Evolutionary conservation across 352 stramenopile species (phyloP), one percentile per base, ranked within the genome.

Genomic region (Poterioochromonas sp.): DNA sequence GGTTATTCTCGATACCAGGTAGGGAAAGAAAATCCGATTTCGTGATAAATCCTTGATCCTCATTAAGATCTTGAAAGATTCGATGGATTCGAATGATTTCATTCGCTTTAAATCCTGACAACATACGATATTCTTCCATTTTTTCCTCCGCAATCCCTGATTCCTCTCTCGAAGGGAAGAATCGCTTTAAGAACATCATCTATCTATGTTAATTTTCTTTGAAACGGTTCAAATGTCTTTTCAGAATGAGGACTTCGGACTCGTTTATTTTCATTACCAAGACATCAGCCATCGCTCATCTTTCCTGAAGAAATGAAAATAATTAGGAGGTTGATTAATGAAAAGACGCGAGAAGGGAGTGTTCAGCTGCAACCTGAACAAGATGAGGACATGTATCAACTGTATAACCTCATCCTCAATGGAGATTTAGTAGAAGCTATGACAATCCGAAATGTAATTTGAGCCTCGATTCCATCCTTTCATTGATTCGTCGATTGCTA

Each of bases 351-450:
- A 79, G 89, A 85, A 68, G 94, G 94, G 35, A 89, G 79, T 18
- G 87, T 99, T 32, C 84, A 93, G 76, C 86, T 98, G 70, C 89
- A 91, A 53, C 92, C 94, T 8, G 92, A 97, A 83, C 94, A 97
- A 78, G 85, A 91, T 1, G 94, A 98, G 84, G 95, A 99, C 84
- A 95, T 99, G 85, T 99, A 94, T 94, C 94, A 98, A 81, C 88
- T 95, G 40, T 98, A 98, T 88, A 98, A 99, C 83, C 86, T 99
- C 49, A 94, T 99, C 51, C 88, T 94, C 81, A 87, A 89, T 60
- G 85, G 86, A 22, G 95, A 99, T 83, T 89, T 88, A 58, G 90
- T 99, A 51, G 92, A 95, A 78, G 97, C 92, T 68, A 97, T 91
- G 68, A 98, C 95, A 0, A 90, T 98, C 70, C 91, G 95, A 54